Conservation (phyloP, 2,329 filamentous ascomycete species). For the Cladosporium sp. region DNA sequence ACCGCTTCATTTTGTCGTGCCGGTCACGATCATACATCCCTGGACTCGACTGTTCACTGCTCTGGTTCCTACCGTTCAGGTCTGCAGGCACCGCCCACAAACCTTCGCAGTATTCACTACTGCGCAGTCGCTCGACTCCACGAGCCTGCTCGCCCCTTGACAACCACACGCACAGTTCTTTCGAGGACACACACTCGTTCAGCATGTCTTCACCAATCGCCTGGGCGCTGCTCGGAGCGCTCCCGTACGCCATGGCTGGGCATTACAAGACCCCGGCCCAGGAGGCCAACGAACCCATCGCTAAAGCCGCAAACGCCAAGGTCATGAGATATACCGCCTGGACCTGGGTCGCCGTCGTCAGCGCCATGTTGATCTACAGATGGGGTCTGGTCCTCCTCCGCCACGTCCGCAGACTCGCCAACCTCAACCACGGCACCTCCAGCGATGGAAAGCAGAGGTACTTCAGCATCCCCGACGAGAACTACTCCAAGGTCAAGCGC, state of each 20-base stretch:
- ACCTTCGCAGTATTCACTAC: background rate
- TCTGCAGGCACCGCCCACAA: conserved; percentile 1
- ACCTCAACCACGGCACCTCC: conserved; percentile 65
- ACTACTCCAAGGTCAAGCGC: conserved; percentile 40
- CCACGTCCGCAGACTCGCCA: conserved; percentile 67
- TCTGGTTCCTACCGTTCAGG: conserved; percentile 1
- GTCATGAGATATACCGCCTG: conserved; percentile 30
- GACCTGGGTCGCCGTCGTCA: conserved; percentile 58
- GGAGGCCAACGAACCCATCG: conserved; percentile 7
- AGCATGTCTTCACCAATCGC: conserved; percentile 4
- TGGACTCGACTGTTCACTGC: conserved; percentile 8
- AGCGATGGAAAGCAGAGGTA: conserved; percentile 56
- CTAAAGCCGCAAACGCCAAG: conserved; percentile 23
- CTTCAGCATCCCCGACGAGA: conserved; percentile 59
- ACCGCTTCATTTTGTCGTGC: conserved; percentile 1
- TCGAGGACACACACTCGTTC: background rate
- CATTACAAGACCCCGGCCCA: conserved; percentile 4
- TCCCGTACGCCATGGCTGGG: conserved; percentile 10
- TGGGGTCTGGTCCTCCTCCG: conserved; percentile 53
- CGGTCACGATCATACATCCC: conserved; percentile 6
- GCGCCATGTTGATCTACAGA: conserved; percentile 61
- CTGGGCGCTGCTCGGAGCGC: conserved; percentile 10
- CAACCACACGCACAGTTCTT: background rate
- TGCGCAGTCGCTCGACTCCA: background rate
- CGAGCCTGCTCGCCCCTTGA: background rate